phyloP scores from a whole-genome alignment of 495 filamentous ascomycete genomes.

The Xylaria palmicola region DNA sequence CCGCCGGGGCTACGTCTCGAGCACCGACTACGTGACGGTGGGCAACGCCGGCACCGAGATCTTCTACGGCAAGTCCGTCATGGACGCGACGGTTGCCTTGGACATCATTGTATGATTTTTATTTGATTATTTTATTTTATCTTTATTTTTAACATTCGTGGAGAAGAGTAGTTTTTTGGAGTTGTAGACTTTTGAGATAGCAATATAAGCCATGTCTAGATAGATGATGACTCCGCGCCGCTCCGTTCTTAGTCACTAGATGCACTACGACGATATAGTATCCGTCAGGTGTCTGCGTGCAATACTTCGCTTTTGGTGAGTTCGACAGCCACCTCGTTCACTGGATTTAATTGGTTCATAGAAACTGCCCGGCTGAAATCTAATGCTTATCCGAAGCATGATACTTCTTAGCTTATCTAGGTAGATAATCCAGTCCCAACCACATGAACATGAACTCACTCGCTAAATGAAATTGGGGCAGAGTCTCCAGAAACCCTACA shows the following conservation, averaged over 20 bases:
- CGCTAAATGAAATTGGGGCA: too few species aligned
- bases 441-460: too few species aligned
- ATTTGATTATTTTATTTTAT: too few species aligned
- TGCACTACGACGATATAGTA: background rate
- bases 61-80: constrained; percentile 35
- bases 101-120: constrained; percentile 31
- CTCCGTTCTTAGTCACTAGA: background rate
- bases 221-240: background rate
- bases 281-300: background rate
- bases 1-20: constrained; percentile 26
- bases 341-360: background rate
- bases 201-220: background rate
- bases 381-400: too few species aligned
- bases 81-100: constrained; percentile 31
- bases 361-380: too few species aligned
- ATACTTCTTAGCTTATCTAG: too few species aligned
- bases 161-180: background rate
- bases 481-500: too few species aligned
- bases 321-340: background rate
- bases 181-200: background rate
- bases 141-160: too few species aligned
- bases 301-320: background rate
- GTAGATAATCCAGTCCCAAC: too few species aligned
- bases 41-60: constrained; percentile 44
- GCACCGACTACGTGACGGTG: constrained; percentile 34